phyloP scores from a whole-genome alignment of 2,329 filamentous ascomycete species.

The Beauveria medogensis region DNA sequence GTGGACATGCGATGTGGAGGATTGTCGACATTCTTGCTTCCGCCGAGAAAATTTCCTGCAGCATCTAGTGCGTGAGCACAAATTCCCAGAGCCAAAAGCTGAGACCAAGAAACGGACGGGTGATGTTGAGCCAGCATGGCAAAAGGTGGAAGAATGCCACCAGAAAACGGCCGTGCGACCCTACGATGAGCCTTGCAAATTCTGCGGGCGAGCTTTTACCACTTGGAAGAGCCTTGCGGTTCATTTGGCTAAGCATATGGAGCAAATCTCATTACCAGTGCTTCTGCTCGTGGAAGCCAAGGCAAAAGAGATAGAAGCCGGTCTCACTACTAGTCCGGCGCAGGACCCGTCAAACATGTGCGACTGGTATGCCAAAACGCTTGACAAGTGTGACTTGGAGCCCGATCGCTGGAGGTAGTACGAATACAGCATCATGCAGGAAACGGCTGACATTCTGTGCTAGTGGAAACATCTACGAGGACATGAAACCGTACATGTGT shows the following conservation, averaged over 20 bases:
- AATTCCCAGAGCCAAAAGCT: constrained; percentile 70
- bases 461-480: too few species aligned
- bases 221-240: constrained; percentile 91
- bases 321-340: constrained; percentile 61
- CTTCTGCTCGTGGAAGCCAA: constrained; percentile 47
- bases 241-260: constrained; percentile 90
- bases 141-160: constrained; percentile 70
- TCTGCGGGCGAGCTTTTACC: constrained; percentile 72
- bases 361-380: too few species aligned
- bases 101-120: constrained; percentile 63
- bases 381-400: too few species aligned
- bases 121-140: constrained; percentile 59
- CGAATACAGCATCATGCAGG: too few species aligned
- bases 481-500: too few species aligned
- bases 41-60: constrained; percentile 89
- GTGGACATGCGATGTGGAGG: constrained; percentile 78
- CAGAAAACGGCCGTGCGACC: constrained; percentile 57
- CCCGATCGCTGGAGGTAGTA: too few species aligned
- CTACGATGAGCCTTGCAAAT: constrained; percentile 73
- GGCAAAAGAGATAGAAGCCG: constrained; percentile 43
- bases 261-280: constrained; percentile 78
- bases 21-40: constrained; percentile 76
- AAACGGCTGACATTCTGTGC: too few species aligned
- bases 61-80: constrained; percentile 86
- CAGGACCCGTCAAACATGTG: constrained; percentile 39